Percentiles rank a stretch among this genome's conserved stretches.
phyloP scores from a whole-genome alignment of 495 filamentous ascomycete genomes.

The Daldinia grandis region DNA sequence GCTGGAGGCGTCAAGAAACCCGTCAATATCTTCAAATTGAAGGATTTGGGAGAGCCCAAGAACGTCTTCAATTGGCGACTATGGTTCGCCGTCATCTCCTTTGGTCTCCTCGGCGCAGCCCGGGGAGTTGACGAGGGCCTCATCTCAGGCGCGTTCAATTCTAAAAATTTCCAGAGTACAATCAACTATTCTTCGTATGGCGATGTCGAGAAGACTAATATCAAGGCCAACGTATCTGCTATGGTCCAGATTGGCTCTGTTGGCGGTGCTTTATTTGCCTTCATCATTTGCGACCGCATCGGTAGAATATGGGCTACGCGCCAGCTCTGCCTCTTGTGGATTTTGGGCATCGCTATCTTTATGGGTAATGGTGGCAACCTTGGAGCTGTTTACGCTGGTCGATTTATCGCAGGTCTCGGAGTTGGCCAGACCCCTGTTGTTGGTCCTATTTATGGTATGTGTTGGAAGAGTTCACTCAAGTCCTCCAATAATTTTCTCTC shows the following conservation, averaged over 20 bases:
- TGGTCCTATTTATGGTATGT: slow-evolving; percentile 59
- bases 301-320: slow-evolving; percentile 76
- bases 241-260: slow-evolving; percentile 79
- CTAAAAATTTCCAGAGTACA: slow-evolving; percentile 65
- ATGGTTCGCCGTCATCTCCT: slow-evolving; percentile 71
- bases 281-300: slow-evolving; percentile 71
- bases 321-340: slow-evolving; percentile 71
- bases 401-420: slow-evolving; percentile 74
- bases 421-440: slow-evolving; percentile 75
- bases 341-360: slow-evolving; percentile 73
- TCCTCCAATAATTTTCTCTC: not conserved
- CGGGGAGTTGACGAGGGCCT: slow-evolving; percentile 78
- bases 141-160: slow-evolving; percentile 72
- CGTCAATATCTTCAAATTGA: slow-evolving; percentile 71
- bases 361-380: slow-evolving; percentile 68
- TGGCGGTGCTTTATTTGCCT: slow-evolving; percentile 71
- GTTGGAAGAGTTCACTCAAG: not conserved
- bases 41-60: slow-evolving; percentile 62
- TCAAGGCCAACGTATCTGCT: slow-evolving; percentile 73
- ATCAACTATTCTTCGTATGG: slow-evolving; percentile 65
- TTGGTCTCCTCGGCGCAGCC: slow-evolving; percentile 75
- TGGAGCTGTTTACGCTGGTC: slow-evolving; percentile 70
- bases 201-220: slow-evolving; percentile 64
- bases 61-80: slow-evolving; percentile 70
- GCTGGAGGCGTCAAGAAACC: slow-evolving; percentile 70